Evolutionary conservation across 202 grass and related monocot species (phyloP), one percentile per base, ranked within the genome.

Genomic region (Carex sylvatica): DNA sequence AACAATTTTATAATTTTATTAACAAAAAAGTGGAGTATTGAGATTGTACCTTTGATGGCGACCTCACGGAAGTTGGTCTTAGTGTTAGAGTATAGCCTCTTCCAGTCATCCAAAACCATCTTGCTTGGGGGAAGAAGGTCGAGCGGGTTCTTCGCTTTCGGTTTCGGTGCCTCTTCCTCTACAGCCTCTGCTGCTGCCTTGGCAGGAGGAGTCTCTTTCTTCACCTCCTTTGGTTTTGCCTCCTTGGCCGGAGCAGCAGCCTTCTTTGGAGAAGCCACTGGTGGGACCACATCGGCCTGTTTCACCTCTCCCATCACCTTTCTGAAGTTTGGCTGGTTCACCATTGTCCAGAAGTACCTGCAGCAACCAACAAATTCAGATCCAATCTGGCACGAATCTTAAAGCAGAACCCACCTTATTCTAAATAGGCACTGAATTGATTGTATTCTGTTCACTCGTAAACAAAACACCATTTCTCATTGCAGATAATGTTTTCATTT

Each of bases 41-140:
- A 40, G 38, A 40, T 40, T 40, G 38, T 40, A 97, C 94, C 91
- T 92, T 97, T 97, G 55, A 97, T 94, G 69, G 94, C 91, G 84
- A 97, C 86, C 84, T 97, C 94, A 1, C 80, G 91, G 83, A 94
- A 97, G 61, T 97, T 97, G 30, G 91, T 97, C 82, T 97, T 97
- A 0, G 91, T 97, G 80, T 97, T 97, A 2, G 94, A 97, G 74
- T 97, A 94, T 9, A 97, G 15, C 65, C 90, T 90, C 88, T 97
- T 97, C 94, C 94, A 97, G 52, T 97, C 94, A 81, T 97, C 94
- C 24, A 97, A 87, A 72, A 97, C 73, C 94, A 97, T 97, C 83
- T 88, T 93, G 66, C 94, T 97, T 12, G 94, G 91, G 47, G 94
- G 91, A 38, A 97, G 88, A 88, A 90, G 80, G 83, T 97, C 94